Conservation (phyloP, 2,329 filamentous ascomycete species). For the Pseudogymnoascus sp. region DNA sequence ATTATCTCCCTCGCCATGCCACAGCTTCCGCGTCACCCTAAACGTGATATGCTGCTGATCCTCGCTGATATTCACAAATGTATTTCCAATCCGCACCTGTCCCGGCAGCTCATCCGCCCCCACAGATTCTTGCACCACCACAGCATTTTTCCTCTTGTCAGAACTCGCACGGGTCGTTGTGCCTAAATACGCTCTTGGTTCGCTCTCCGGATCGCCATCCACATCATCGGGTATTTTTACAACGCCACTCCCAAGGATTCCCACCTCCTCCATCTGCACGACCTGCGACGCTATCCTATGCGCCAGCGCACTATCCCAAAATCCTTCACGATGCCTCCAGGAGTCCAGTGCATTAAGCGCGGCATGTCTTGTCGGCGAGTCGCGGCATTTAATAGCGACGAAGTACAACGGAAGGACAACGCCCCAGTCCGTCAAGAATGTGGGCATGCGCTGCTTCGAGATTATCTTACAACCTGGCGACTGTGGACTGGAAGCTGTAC, state of each 20-base stretch:
- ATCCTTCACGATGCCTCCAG: not conserved
- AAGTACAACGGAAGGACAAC: slow-evolving; percentile 1
- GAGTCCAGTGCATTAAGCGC: not conserved
- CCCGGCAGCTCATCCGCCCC: not conserved
- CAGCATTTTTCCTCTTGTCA: not conserved
- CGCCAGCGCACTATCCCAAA: slow-evolving; percentile 9
- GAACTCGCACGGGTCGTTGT: not conserved
- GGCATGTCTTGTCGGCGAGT: not conserved
- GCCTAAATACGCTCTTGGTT: not conserved
- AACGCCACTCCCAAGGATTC: not conserved
- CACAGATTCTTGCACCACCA: not conserved
- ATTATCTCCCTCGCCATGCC: not conserved
- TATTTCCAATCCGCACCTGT: not conserved
- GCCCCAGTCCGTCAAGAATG: not conserved
- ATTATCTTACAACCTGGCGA: not conserved
- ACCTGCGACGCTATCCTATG: not conserved
- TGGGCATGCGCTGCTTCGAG: slow-evolving; percentile 1
- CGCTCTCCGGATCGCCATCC: not conserved
- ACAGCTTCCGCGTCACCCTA: not conserved
- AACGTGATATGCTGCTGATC: not conserved
- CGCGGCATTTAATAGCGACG: slow-evolving; percentile 6
- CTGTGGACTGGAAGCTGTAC: not conserved
- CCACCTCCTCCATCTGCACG: not conserved
- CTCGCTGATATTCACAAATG: not conserved
- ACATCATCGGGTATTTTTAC: not conserved